Evolutionary conservation across 2,329 filamentous ascomycete genomes (phyloP).

Genomic region (Berkeleyomyces basicola): DNA sequence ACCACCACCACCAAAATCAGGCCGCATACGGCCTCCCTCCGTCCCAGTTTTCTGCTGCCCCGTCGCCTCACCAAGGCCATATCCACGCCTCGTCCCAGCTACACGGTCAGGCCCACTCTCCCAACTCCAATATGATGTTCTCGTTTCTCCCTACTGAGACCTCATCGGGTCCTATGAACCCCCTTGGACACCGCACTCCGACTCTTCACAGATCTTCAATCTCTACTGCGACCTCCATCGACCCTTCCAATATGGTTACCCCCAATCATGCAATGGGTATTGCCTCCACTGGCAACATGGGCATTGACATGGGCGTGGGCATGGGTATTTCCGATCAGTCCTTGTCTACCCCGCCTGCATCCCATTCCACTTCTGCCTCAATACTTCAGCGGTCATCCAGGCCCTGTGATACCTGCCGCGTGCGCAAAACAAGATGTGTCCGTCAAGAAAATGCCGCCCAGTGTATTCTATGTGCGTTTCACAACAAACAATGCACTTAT

Average conservation of each 20-base stretch:
- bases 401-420: conserved; percentile 48
- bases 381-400: conserved; percentile 18
- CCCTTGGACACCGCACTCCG: not conserved
- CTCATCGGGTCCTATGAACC: not conserved
- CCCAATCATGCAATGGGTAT: not conserved
- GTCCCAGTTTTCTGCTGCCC: not conserved
- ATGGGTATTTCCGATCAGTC: not conserved
- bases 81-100: not conserved
- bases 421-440: conserved; percentile 49
- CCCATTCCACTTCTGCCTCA: not conserved
- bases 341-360: conserved; percentile 1
- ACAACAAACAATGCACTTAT: conserved; percentile 51
- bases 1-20: not conserved
- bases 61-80: not conserved
- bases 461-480: conserved; percentile 49
- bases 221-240: not conserved
- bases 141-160: conserved; percentile 6
- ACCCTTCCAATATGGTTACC: not conserved
- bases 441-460: conserved; percentile 40
- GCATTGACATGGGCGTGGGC: conserved; percentile 4
- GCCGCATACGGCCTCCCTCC: conserved; percentile 1
- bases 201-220: not conserved
- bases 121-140: conserved; percentile 9
- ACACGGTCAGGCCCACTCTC: not conserved
- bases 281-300: not conserved